phyloP scores from a whole-genome alignment of 164 flowering plant species.

The Annona squamosa region DNA sequence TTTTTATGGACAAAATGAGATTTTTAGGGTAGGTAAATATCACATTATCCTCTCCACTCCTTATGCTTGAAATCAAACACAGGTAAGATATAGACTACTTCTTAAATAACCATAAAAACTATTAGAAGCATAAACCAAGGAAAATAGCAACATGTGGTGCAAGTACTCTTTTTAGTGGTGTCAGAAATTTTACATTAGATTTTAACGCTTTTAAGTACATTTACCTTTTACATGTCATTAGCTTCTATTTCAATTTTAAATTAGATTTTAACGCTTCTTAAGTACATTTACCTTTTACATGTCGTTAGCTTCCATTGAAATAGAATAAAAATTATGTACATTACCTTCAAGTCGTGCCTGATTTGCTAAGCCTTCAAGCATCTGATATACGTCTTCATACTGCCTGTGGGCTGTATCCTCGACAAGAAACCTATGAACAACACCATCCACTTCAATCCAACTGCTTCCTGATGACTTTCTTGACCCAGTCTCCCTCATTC shows the following conservation, averaged over 20 bases:
- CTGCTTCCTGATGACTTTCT: constrained; percentile 27
- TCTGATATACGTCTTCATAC: constrained; percentile 14
- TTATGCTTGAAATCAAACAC: too few species aligned
- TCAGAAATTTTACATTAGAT: too few species aligned
- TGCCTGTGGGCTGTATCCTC: constrained; percentile 19
- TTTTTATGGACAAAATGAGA: too few species aligned
- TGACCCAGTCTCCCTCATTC: constrained; percentile 17
- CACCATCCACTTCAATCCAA: constrained; percentile 27
- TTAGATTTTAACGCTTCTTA: too few species aligned
- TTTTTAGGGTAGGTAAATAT: too few species aligned
- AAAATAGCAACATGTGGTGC: too few species aligned
- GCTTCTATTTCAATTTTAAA: neutral
- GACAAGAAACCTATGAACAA: constrained; percentile 22
- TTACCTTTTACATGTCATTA: constrained; percentile 8
- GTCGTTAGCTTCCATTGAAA: constrained; percentile 10
- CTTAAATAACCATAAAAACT: too few species aligned
- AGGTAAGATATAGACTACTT: too few species aligned
- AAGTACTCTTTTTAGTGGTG: too few species aligned
- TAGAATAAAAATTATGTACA: constrained; percentile 13
- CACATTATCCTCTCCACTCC: too few species aligned
- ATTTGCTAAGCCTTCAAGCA: constrained; percentile 8
- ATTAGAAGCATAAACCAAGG: too few species aligned
- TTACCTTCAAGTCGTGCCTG: constrained; percentile 18
- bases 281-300: neutral
- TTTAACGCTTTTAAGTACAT: neutral